phyloP scores from a whole-genome alignment of 148 eudicot genomes.

The Polygonum maritimum region DNA sequence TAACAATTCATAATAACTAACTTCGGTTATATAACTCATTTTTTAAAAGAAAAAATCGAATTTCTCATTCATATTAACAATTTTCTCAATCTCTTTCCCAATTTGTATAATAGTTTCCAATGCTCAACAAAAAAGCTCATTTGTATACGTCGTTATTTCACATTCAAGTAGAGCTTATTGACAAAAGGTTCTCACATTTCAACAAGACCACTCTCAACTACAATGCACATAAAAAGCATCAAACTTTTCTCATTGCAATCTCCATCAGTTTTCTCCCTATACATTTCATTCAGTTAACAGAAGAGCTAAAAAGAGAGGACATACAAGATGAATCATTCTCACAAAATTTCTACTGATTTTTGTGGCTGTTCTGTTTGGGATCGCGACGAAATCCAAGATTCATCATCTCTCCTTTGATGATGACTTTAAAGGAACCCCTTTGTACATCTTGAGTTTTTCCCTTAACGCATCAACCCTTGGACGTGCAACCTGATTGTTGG shows the following conservation, averaged over 20 bases:
- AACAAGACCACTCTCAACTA: not conserved
- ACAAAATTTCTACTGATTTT: constrained; percentile 2
- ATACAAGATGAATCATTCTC: not conserved
- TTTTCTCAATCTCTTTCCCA: not conserved
- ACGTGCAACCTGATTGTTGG: constrained; percentile 79
- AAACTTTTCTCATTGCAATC: not conserved
- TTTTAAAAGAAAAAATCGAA: too few relatives aligned
- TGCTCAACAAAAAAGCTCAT: too few relatives aligned
- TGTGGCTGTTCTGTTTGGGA: not conserved
- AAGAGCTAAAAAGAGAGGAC: not conserved
- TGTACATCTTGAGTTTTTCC: constrained; percentile 65
- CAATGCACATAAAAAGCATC: not conserved
- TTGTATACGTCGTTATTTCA: not conserved
- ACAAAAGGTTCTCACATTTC: not conserved
- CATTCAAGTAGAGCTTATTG: not conserved
- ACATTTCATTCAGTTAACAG: constrained; percentile 4
- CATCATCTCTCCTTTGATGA: constrained; percentile 38
- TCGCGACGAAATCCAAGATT: not conserved
- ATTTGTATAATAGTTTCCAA: not conserved
- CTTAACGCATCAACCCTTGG: constrained; percentile 69
- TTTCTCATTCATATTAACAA: not conserved
- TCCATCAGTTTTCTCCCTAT: not conserved
- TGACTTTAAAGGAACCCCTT: constrained; percentile 57
- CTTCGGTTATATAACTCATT: too few relatives aligned
- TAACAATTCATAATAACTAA: too few relatives aligned